Base-by-base conservation (phyloP, 1,284 basidiomycete genomes). In the Sphagnurus paluster region DNA sequence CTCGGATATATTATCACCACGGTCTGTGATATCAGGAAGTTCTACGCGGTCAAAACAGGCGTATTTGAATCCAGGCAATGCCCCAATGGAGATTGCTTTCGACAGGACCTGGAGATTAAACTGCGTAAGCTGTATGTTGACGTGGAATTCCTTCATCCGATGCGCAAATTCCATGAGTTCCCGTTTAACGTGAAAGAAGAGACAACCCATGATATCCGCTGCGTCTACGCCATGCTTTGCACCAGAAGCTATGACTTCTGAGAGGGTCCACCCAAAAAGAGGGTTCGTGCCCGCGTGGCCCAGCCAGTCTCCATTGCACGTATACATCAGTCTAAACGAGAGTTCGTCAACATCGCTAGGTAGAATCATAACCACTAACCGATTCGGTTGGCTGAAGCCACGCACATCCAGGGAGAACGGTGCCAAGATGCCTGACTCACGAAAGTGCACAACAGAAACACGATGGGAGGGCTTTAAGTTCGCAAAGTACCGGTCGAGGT, bases 111-210 rank as follows among this genome's bases (percentile, higher is more conserved):
- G 57, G 2, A 68, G 56, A 44, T 71, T 64, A 47, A 69, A 71
- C 43, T 70, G 70, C 2, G 68, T 69, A 19, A 74, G 53, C 49
- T 71, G 64, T 44, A 74, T 65, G 39, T 65, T 66, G 49, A 74
- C 61, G 23, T 64, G 49, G 37, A 69, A 61, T 37, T 65, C 59
- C 50, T 66, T 66, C 37, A 73, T 58, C 3, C 71, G 66, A 25
- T 53, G 42, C 9, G 67, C 65, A 49, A 75, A 73, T 49, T 69
- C 64, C 13, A 60, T 62, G 21, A 74, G 59, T 42, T 72, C 62
- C 42, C 66, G 54, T 50, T 72, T 73, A 54, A 72, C 56, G 53
- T 75, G 66, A 54, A 74, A 72, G 61, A 73, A 75, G 34, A 75
- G 66, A 43, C 65, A 70, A 3, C 71, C 71, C 21, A 70, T 57